Percentiles rank a stretch among this genome's conserved stretches.
Evolutionary conservation across 2,329 filamentous ascomycete species (phyloP).

Genomic region (Alternaria brassicicola): DNA sequence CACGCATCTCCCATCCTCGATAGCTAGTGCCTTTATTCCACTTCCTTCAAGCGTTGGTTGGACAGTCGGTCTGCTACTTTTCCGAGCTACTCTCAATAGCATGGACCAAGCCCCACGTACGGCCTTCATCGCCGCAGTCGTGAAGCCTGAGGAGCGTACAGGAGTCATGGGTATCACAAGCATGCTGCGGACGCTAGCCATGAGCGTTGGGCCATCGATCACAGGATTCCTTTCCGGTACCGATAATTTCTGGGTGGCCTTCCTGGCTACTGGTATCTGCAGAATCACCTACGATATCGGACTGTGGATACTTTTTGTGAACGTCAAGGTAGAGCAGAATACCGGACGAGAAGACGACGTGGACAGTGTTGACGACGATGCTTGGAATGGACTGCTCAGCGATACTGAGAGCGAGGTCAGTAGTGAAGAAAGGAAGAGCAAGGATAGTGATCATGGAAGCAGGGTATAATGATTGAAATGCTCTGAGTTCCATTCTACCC

Average conservation of each 20-base stretch:
- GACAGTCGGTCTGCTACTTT: slow-evolving; percentile 62
- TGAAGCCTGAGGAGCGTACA: slow-evolving; percentile 68
- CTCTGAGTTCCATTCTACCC: too few species aligned
- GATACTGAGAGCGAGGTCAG: slow-evolving; percentile 36
- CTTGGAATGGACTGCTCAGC: slow-evolving; percentile 40
- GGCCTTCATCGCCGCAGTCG: slow-evolving; percentile 70
- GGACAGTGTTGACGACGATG: slow-evolving; percentile 35
- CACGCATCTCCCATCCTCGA: slow-evolving; percentile 64
- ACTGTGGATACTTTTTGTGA: slow-evolving; percentile 47
- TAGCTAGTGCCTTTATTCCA: slow-evolving; percentile 62
- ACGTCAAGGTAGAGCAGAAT: slow-evolving; percentile 39
- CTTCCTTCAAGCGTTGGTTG: slow-evolving; percentile 58
- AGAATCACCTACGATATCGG: slow-evolving; percentile 48
- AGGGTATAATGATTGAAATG: slow-evolving; percentile 11
- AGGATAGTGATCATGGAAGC: slow-evolving; percentile 25
- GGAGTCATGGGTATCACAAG: slow-evolving; percentile 73
- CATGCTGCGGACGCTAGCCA: slow-evolving; percentile 65
- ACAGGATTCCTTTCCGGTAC: slow-evolving; percentile 46
- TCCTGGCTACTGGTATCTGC: slow-evolving; percentile 45
- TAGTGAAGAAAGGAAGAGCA: slow-evolving; percentile 28
- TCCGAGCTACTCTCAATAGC: slow-evolving; percentile 67
- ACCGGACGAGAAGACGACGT: slow-evolving; percentile 22
- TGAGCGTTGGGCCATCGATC: slow-evolving; percentile 53
- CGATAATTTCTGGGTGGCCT: slow-evolving; percentile 47
- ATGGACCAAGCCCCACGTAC: slow-evolving; percentile 73